Evolutionary conservation across 768 basidiomycete genomes (phyloP), one percentile per base, ranked within the genome.

Genomic region (Podaxis rugospora): DNA sequence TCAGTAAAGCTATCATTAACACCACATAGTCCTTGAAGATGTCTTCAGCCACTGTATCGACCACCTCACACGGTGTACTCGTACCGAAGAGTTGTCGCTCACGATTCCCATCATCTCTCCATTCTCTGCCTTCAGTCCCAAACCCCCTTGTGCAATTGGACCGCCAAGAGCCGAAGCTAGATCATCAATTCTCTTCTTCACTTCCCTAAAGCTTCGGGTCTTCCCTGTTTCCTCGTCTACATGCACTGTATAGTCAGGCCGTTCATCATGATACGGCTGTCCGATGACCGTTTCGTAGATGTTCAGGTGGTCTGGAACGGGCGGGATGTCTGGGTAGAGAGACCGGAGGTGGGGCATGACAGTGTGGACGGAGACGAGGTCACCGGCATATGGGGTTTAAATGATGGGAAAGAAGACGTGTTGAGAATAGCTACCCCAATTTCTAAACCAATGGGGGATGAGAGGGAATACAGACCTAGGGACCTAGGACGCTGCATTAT

Each of bases 41-140:
- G 21, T 21, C 13, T 63, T 37, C 42, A 51, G 54, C 6, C 23
- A 5, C 14, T 18, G 47, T 37, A 14, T 23, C 5, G n/a, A 13
- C 7, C 23, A 6, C 14, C 1, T 32, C 32, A 35, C 25, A 5
- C 6, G 6, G 13, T 10, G 4, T 32, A 37, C 2, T 21, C 83
- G 65, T 72, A 89, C 90, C 69, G 85, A 68, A 39, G 82, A 85
- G 67, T 91, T 92, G 51, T 86, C 79, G 69, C 82, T 83, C 67
- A 90, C 79, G 14, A 92, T 81, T 4, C 87, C 90, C 27, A 90
- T 76, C 25, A 89, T 81, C 57, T 88, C 85, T 0, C 75, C 76
- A 23, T 79, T 74, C 47, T 74, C 74, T 0, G 71, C 68, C 5
- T 70, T 65, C 10, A 91, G 67, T 0, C 81, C 86, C 1, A 88